Evolutionary conservation across 2,329 filamentous ascomycete species (phyloP).

Genomic region (Neopestalotiopsis rosae): DNA sequence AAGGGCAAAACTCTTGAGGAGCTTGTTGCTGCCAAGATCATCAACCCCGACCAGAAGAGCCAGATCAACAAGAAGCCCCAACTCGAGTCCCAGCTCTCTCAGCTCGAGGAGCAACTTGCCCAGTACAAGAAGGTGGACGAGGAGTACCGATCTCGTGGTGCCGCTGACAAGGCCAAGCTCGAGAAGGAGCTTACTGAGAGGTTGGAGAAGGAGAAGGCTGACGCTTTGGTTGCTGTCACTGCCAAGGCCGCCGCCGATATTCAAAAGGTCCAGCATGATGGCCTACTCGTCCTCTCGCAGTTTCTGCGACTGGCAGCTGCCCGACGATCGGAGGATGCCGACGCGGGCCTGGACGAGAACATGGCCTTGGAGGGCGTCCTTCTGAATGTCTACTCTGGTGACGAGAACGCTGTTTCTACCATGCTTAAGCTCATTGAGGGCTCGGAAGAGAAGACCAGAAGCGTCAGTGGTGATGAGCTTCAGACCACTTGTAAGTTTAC

Average conservation of each 20-base stretch:
- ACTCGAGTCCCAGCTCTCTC: slow-evolving; percentile 70
- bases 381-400: slow-evolving; percentile 78
- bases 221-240: slow-evolving; percentile 58
- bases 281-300: slow-evolving; percentile 74
- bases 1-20: slow-evolving; percentile 74
- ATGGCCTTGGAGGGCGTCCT: slow-evolving; percentile 82
- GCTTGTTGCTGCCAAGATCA: slow-evolving; percentile 71
- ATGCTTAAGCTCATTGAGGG: slow-evolving; percentile 81
- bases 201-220: slow-evolving; percentile 59
- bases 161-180: slow-evolving; percentile 62
- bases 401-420: slow-evolving; percentile 73
- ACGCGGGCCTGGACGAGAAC: slow-evolving; percentile 72
- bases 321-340: slow-evolving; percentile 72
- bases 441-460: slow-evolving; percentile 68
- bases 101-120: slow-evolving; percentile 75
- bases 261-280: slow-evolving; percentile 63
- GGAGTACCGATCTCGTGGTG: slow-evolving; percentile 69
- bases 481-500: slow-evolving; percentile 72
- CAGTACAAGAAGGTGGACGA: slow-evolving; percentile 79
- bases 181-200: slow-evolving; percentile 62
- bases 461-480: slow-evolving; percentile 68
- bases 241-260: slow-evolving; percentile 59
- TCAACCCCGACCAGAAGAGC: slow-evolving; percentile 82
- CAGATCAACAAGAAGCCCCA: slow-evolving; percentile 78
- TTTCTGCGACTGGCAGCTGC: slow-evolving; percentile 82